Percentiles rank a stretch among this genome's conserved stretches.
Evolutionary conservation across 257 asterid genomes (phyloP).

Genomic region (Jasminum sambac): DNA sequence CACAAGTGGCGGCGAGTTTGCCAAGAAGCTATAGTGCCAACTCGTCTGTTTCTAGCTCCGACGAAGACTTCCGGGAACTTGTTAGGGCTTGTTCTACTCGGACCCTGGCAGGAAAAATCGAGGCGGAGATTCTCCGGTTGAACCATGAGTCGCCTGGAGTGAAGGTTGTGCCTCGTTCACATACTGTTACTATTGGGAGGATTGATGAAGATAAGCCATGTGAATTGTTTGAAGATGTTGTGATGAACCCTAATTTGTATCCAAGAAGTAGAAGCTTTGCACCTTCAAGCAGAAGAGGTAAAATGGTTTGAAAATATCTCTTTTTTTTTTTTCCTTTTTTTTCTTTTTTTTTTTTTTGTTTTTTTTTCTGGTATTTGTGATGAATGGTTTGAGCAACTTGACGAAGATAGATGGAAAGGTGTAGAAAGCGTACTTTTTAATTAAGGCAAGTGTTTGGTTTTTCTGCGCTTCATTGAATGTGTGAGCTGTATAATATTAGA

Average conservation of each 20-base stretch:
- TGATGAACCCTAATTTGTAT: constrained; percentile 17
- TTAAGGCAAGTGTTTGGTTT: neutral
- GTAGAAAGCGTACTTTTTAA: neutral
- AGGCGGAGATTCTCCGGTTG: constrained; percentile 28
- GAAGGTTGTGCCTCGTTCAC: constrained; percentile 43
- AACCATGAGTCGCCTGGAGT: constrained; percentile 13
- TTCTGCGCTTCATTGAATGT: neutral
- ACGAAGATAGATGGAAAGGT: neutral
- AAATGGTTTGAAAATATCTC: constrained; percentile 19
- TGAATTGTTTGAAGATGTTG: constrained; percentile 42
- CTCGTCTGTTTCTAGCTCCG: constrained; percentile 26
- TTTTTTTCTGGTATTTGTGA: no score
- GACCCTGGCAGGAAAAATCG: neutral
- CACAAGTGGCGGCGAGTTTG: constrained; percentile 21
- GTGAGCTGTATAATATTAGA: neutral
- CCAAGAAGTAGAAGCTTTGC: constrained; percentile 50
- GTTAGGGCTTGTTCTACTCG: constrained; percentile 44
- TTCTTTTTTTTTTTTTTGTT: no score
- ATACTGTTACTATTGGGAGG: constrained; percentile 44
- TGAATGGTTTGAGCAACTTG: no score
- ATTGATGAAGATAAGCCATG: constrained; percentile 63
- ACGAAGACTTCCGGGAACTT: constrained; percentile 48
- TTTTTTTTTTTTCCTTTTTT: no score
- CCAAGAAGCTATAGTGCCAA: constrained; percentile 40
- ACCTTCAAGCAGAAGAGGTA: constrained; percentile 23